These are phyloP conservation scores for Prillingera fragicola DNA, from an alignment of 1,284 basidiomycete genomes.

Conservation along the genomic window DNA sequence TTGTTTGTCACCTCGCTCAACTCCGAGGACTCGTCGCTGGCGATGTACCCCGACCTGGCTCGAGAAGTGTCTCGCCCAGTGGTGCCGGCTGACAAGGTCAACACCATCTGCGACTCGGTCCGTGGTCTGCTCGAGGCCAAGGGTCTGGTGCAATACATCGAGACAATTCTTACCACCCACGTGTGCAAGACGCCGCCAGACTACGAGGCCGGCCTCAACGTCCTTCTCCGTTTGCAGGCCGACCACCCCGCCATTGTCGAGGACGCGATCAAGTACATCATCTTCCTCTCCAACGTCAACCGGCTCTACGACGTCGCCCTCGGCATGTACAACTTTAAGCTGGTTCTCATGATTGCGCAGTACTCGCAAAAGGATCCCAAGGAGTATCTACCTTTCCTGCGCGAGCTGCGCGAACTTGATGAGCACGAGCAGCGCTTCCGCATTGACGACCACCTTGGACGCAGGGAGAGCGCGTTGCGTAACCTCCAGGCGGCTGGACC, in stretches of 20 bases:
- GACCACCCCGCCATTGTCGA: constrained; percentile 72
- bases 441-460: constrained; percentile 88
- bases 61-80: constrained; percentile 13
- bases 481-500: constrained; percentile 66
- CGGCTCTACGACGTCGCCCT: constrained; percentile 88
- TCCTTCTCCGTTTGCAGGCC: constrained; percentile 74
- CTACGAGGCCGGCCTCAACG: constrained; percentile 73
- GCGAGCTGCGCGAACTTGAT: constrained; percentile 75
- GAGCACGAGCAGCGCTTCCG: constrained; percentile 78
- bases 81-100: constrained; percentile 52
- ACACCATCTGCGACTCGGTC: constrained; percentile 72
- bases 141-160: constrained; percentile 75
- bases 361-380: constrained; percentile 96
- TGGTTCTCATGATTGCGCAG: constrained; percentile 94
- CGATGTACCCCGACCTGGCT: constrained; percentile 29
- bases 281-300: constrained; percentile 94
- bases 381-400: constrained; percentile 94
- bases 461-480: constrained; percentile 66
- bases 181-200: constrained; percentile 89
- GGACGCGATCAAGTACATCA: constrained; percentile 96
- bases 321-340: constrained; percentile 97
- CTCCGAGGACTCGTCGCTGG: constrained; percentile 21
- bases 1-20: constrained; percentile 82
- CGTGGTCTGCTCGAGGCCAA: constrained; percentile 65
- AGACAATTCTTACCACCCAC: constrained; percentile 85